Conservation (phyloP, 202 grass and related monocot genomes). For the Panicum virgatum region DNA sequence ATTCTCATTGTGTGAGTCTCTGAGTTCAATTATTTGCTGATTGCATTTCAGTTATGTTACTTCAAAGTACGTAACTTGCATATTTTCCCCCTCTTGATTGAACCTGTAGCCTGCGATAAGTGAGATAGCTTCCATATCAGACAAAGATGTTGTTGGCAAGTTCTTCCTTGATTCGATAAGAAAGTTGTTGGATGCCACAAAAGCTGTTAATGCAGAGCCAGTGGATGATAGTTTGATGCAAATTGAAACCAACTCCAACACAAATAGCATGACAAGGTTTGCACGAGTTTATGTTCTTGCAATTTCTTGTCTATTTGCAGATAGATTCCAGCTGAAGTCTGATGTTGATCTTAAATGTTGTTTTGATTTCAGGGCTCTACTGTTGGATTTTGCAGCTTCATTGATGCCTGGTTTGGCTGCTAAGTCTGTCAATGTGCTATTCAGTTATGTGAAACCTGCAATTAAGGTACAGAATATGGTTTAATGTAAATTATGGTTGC, state of each 20-base stretch:
- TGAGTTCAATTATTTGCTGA: neutral
- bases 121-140: slow-evolving; percentile 81
- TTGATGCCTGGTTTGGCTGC: slow-evolving; percentile 75
- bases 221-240: slow-evolving; percentile 54
- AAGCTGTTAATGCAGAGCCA: slow-evolving; percentile 73
- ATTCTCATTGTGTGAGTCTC: neutral
- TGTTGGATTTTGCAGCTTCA: slow-evolving; percentile 84
- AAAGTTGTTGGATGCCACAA: slow-evolving; percentile 76
- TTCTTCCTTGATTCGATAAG: slow-evolving; percentile 65
- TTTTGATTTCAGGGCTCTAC: slow-evolving; percentile 66
- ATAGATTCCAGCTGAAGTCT: slow-evolving; percentile 22
- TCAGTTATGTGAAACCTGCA: slow-evolving; percentile 86
- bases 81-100: slow-evolving; percentile 2
- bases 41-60: slow-evolving; percentile 23
- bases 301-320: slow-evolving; percentile 2
- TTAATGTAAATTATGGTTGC: slow-evolving; percentile 25
- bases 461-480: slow-evolving; percentile 64
- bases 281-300: slow-evolving; percentile 21
- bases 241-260: slow-evolving; percentile 45
- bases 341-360: slow-evolving; percentile 33
- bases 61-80: slow-evolving; percentile 27
- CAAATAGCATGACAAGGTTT: slow-evolving; percentile 60
- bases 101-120: slow-evolving; percentile 71
- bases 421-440: slow-evolving; percentile 72
- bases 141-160: slow-evolving; percentile 67